Conservation (phyloP, 139 green algal genomes). For the Diplosphaera chodatii region DNA sequence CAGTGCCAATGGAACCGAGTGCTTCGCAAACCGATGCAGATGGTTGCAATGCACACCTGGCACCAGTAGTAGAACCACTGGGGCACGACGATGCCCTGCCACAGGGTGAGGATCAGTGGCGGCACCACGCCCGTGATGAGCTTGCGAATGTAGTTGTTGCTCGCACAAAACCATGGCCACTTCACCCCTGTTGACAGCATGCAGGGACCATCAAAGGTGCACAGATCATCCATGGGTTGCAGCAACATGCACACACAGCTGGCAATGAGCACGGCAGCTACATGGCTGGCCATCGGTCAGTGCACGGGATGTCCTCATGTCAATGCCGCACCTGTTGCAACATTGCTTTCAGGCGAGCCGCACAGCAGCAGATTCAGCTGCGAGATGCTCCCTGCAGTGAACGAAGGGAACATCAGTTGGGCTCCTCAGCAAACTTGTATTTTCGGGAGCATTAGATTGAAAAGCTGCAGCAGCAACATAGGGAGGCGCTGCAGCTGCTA, state of each 20-base stretch:
- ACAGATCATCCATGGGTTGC: no score
- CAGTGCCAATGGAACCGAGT: no score
- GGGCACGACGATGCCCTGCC: slow-evolving; percentile 74
- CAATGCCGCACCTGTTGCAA: no score
- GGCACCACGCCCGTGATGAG: slow-evolving; percentile 69
- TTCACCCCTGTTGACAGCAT: no score
- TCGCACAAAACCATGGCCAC: slow-evolving; percentile 56
- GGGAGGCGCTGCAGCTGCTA: neutral
- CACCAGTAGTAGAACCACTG: slow-evolving; percentile 47
- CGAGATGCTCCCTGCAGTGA: neutral
- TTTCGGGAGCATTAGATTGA: no score
- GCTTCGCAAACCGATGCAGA: neutral
- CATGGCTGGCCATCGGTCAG: no score
- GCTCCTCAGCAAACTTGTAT: no score
- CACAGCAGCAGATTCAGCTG: neutral
- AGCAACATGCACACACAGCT: no score
- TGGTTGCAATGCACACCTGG: neutral
- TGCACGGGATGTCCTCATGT: no score
- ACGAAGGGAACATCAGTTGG: no score
- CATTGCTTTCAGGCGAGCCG: neutral
- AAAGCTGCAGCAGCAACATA: neutral
- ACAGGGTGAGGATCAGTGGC: slow-evolving; percentile 67
- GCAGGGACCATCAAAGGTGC: no score
- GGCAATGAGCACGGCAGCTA: no score
- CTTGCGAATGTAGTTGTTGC: slow-evolving; percentile 25